These are phyloP conservation scores for Rhodocollybia butyracea DNA, from an alignment of 768 basidiomycete genomes.

Conservation along the genomic window DNA sequence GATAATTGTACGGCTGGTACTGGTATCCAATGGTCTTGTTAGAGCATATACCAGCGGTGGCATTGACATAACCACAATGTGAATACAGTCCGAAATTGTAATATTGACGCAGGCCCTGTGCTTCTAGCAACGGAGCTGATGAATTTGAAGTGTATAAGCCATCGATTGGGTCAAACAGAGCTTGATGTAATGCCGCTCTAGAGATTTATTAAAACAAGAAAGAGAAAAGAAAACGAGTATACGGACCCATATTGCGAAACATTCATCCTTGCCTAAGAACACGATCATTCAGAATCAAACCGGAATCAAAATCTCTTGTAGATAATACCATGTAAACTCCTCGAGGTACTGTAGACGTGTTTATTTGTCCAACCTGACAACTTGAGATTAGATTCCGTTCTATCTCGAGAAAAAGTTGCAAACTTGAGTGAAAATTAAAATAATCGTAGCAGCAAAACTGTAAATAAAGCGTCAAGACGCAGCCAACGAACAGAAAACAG, in stretches of 20 bases:
- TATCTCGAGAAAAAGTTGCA: constrained; percentile 1
- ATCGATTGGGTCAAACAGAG: constrained; percentile 54
- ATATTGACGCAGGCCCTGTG: constrained; percentile 60
- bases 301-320: neutral
- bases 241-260: constrained; percentile 69
- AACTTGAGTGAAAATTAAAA: constrained; percentile 81
- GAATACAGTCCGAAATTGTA: constrained; percentile 84
- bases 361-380: constrained; percentile 77
- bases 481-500: constrained; percentile 12
- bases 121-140: constrained; percentile 52
- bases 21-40: constrained; percentile 54
- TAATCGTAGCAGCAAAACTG: constrained; percentile 48
- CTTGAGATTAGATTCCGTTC: constrained; percentile 14
- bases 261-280: constrained; percentile 59
- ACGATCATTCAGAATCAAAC: neutral
- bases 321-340: constrained; percentile 64
- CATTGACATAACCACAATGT: constrained; percentile 69
- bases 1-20: constrained; percentile 62
- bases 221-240: constrained; percentile 3
- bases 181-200: constrained; percentile 48
- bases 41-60: constrained; percentile 59
- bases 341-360: constrained; percentile 67
- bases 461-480: constrained; percentile 19
- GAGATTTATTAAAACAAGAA: constrained; percentile 5
- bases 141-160: constrained; percentile 68